Conservation (phyloP, 1,284 basidiomycete genomes). For the Ustilago bromivora region DNA sequence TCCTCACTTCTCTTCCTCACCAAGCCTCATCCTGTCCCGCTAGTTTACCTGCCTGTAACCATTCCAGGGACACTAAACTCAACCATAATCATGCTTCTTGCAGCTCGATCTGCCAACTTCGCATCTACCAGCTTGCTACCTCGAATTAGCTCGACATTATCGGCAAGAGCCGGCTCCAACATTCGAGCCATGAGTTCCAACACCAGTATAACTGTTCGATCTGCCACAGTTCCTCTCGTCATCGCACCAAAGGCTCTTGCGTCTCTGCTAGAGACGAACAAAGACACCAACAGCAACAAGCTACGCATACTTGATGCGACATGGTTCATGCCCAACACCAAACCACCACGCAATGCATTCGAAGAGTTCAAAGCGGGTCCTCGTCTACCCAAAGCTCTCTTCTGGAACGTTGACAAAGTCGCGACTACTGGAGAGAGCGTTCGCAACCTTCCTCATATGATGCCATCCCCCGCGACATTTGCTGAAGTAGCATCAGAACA, state of each 20-base stretch:
- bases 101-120: neutral
- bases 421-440: constrained; percentile 66
- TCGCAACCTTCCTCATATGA: constrained; percentile 84
- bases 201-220: constrained; percentile 35
- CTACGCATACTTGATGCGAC: constrained; percentile 75
- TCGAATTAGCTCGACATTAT: constrained; percentile 3
- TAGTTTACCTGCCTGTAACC: neutral
- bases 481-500: constrained; percentile 81
- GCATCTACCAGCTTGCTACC: constrained; percentile 4
- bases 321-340: constrained; percentile 88
- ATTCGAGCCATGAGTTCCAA: constrained; percentile 35
- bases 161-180: constrained; percentile 7
- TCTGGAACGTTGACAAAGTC: constrained; percentile 83
- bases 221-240: constrained; percentile 43
- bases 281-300: constrained; percentile 14
- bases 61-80: neutral
- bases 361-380: constrained; percentile 76
- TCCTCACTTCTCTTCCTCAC: neutral
- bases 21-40: neutral
- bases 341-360: constrained; percentile 74
- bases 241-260: constrained; percentile 50
- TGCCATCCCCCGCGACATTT: constrained; percentile 82
- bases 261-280: constrained; percentile 26
- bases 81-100: constrained; percentile 16
- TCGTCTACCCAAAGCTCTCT: constrained; percentile 80